These are phyloP conservation scores for Camellia sinensis DNA, from an alignment of 148 eudicot genomes.

Conservation along the genomic window DNA sequence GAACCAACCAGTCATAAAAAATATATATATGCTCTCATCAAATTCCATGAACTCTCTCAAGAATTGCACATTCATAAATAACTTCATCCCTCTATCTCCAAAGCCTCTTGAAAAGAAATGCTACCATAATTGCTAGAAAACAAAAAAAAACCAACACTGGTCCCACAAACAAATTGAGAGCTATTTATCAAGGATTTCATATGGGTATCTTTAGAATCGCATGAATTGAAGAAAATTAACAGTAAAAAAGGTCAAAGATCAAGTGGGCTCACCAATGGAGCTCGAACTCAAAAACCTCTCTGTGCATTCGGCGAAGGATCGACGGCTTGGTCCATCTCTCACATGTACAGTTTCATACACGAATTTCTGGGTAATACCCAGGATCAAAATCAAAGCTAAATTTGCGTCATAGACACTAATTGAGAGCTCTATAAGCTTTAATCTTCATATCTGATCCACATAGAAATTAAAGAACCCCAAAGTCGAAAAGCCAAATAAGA, in stretches of 20 bases:
- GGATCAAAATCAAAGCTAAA: slow-evolving; percentile 1
- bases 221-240: slow-evolving; percentile 12
- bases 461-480: not conserved
- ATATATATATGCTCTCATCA: not conserved
- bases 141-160: not conserved
- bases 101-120: not conserved
- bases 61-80: too few species aligned
- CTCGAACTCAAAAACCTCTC: slow-evolving; percentile 71
- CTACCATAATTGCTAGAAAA: not conserved
- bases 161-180: not conserved
- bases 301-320: slow-evolving; percentile 43
- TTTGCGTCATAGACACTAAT: slow-evolving; percentile 6
- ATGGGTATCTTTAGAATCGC: slow-evolving; percentile 17
- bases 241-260: slow-evolving; percentile 12
- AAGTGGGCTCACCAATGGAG: slow-evolving; percentile 63
- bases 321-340: slow-evolving; percentile 43
- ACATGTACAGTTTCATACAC: slow-evolving; percentile 23
- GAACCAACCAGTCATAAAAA: not conserved
- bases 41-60: not conserved
- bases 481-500: slow-evolving; percentile 14
- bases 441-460: slow-evolving; percentile 18
- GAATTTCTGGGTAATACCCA: slow-evolving; percentile 15
- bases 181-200: slow-evolving; percentile 20
- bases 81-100: slow-evolving; percentile 12
- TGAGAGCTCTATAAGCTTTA: slow-evolving; percentile 15